phyloP scores from a whole-genome alignment of 148 eudicot genomes.

The Amaranthus palmeri region DNA sequence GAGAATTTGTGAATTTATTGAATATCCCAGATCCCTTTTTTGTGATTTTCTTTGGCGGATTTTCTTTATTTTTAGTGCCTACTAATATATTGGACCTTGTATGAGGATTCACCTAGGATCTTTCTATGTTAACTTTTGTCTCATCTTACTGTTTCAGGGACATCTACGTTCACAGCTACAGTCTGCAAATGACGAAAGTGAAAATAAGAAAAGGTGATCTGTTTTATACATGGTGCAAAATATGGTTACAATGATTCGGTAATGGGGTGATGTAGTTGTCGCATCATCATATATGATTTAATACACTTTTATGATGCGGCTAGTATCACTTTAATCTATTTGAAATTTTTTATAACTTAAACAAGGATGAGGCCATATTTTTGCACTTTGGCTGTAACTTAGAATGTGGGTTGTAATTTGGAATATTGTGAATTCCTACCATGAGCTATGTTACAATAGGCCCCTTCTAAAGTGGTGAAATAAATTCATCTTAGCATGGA shows the following conservation, averaged over 20 bases:
- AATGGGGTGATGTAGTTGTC: too few species aligned
- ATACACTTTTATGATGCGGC: too few species aligned
- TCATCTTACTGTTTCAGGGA: conserved; percentile 46
- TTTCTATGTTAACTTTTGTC: not conserved
- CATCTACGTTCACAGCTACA: conserved; percentile 72
- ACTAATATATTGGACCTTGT: not conserved
- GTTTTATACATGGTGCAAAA: too few species aligned
- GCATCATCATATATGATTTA: too few species aligned
- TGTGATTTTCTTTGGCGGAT: not conserved
- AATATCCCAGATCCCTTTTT: not conserved
- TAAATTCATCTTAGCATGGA: not conserved
- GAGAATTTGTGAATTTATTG: conserved; percentile 7
- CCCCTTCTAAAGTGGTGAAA: not conserved
- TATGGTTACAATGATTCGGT: too few species aligned
- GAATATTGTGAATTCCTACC: not conserved
- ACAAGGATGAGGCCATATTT: too few species aligned
- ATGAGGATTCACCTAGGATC: not conserved
- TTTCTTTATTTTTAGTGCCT: not conserved
- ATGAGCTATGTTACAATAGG: not conserved
- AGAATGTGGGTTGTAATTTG: not conserved
- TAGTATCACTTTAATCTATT: too few species aligned
- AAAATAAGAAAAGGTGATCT: conserved; percentile 53
- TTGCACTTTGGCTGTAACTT: too few species aligned
- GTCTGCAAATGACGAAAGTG: conserved; percentile 75
- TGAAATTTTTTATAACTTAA: too few species aligned